A percentile compares a stretch with the other conserved stretches of the same genome.
These are phyloP conservation scores for Penicillium brasilianum DNA, from an alignment of 2,329 filamentous ascomycete species.

Conservation along the genomic window DNA sequence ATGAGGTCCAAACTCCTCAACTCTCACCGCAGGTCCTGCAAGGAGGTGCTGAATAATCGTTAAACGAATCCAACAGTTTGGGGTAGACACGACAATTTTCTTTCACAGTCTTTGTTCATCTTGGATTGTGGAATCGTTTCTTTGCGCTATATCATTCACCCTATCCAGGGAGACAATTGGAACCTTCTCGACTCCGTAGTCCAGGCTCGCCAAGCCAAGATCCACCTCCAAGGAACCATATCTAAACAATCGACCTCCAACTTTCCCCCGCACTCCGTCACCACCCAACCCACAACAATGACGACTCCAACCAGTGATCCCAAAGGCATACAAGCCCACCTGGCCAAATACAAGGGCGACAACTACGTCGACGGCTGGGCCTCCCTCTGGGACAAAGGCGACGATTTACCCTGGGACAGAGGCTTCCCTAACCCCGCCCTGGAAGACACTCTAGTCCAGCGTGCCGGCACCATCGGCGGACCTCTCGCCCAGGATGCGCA, in stretches of 20 bases:
- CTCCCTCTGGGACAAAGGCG: conserved; percentile 59
- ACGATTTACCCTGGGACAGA: conserved; percentile 64
- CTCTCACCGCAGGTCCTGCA: conserved; percentile 19
- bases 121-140: neutral
- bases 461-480: conserved; percentile 44
- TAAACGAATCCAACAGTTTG: neutral
- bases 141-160: neutral
- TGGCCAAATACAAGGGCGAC: conserved; percentile 48
- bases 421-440: conserved; percentile 64
- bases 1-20: neutral
- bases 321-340: conserved; percentile 44
- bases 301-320: conserved; percentile 23
- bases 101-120: neutral
- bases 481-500: conserved; percentile 33
- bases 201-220: neutral
- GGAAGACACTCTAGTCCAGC: conserved; percentile 56
- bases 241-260: neutral
- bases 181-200: neutral
- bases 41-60: conserved; percentile 32
- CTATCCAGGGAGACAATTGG: too few species aligned
- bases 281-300: conserved; percentile 18
- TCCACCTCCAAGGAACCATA: neutral
- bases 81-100: neutral
- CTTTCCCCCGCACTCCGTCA: conserved; percentile 9
- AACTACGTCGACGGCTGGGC: conserved; percentile 58